Evolutionary conservation across 768 basidiomycete species (phyloP), one percentile per base, ranked within the genome.

Genomic region (Mycena galericulata): DNA sequence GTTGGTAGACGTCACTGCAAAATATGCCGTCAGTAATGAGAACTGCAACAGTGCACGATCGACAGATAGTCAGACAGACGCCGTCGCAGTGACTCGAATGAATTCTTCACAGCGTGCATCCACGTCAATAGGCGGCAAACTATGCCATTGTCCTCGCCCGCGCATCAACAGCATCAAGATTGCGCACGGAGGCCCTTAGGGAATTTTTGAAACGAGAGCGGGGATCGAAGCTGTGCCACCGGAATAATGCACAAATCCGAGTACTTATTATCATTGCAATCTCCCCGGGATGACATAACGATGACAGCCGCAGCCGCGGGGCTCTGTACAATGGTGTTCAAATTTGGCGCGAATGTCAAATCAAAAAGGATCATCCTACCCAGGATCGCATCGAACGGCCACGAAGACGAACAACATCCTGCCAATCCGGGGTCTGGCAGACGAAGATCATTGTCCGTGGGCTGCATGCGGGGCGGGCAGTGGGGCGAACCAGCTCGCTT

Each of bases 361-460:
- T 63, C 20, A 34, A 58, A 51, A 58, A 58, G 56, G 64, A 65
- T 65, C 29, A 57, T 32, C 64, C n/a, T 40, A 65, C 64, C 46
- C 55, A 49, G 30, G 47, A 65, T 26, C 29, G 32, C 51, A 43
- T 49, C 34, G 34, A 36, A 65, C 46, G 56, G 51, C 51, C 32
- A 34, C 29, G 20, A 64, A 56, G 20, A 27, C 26, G 27, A 27
- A 27, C n/a, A n/a, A n/a, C n/a, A n/a, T n/a, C n/a, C n/a, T 49
- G 54, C 62, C 34, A 56, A 64, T 47, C 46, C 46, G n/a, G 54
- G 62, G n/a, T 56, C 45, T 40, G 14, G 45, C 34, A 40, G 50
- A 20, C 61, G 53, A 63, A 55, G 62, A 63, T 63, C 53, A 63
- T 38, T 38, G 11, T 24, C 6, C 41, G 18, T 36, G 2, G 20